Percentiles rank a stretch among this genome's conserved stretches.
Conservation (phyloP, 129 eudicot genomes). For the Smallanthus sonchifolius region DNA sequence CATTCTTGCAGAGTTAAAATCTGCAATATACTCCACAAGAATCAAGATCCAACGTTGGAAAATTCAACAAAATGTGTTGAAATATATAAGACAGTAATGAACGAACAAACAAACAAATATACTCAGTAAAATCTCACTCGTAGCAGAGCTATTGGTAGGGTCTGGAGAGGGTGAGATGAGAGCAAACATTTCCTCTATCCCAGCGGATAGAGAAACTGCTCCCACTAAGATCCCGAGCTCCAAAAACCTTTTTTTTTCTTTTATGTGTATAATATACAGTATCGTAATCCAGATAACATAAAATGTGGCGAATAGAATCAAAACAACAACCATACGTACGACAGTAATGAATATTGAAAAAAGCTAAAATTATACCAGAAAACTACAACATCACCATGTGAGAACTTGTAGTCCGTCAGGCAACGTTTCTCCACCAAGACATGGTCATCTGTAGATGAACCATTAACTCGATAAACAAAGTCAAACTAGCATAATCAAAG, state of each 20-base stretch:
- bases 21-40: not conserved
- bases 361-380: slow-evolving; percentile 52
- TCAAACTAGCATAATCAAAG: slow-evolving; percentile 13
- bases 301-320: too few relatives aligned
- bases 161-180: too few relatives aligned
- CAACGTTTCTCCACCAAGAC: slow-evolving; percentile 88
- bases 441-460: slow-evolving; percentile 59
- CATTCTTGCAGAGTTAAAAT: not conserved
- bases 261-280: too few relatives aligned
- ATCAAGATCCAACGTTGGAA: not conserved
- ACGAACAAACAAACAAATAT: too few relatives aligned
- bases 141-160: too few relatives aligned
- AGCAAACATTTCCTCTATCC: too few relatives aligned
- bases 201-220: too few relatives aligned
- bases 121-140: too few relatives aligned
- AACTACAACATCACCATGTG: slow-evolving; percentile 83
- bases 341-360: not conserved
- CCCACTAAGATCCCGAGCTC: too few relatives aligned
- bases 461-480: not conserved
- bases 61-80: not conserved
- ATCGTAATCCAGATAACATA: too few relatives aligned
- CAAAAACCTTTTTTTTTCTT: too few relatives aligned
- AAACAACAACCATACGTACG: too few relatives aligned
- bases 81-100: not conserved
- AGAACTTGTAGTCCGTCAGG: slow-evolving; percentile 68